phyloP scores from a whole-genome alignment of 306 rosid genomes.

The Vachellia pachyceras region DNA sequence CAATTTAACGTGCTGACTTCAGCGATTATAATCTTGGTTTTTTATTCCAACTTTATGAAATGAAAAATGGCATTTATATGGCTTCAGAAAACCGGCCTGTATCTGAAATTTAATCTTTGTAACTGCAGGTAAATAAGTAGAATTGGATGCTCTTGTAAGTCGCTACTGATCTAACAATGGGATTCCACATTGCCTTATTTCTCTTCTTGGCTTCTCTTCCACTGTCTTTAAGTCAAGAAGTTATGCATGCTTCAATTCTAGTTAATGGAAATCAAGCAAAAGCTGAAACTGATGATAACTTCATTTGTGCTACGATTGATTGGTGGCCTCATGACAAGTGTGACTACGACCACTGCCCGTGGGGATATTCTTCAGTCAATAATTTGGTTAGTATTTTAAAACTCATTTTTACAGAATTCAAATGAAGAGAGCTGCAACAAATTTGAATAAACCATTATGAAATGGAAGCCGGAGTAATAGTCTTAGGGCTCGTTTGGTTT shows the following conservation, averaged over 20 bases:
- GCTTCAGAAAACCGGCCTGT: constrained; percentile 34
- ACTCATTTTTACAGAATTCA: constrained; percentile 28
- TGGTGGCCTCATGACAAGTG: constrained; percentile 98
- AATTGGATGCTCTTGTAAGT: constrained; percentile 38
- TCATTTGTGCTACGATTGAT: constrained; percentile 94
- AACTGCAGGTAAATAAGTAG: constrained; percentile 48
- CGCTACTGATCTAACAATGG: constrained; percentile 57
- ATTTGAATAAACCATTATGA: not conserved
- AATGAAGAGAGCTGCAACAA: constrained; percentile 13
- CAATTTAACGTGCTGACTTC: constrained; percentile 7
- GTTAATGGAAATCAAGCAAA: constrained; percentile 62
- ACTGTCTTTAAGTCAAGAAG: constrained; percentile 53
- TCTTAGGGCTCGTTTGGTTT: too few species aligned
- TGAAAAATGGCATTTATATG: constrained; percentile 25
- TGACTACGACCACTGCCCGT: constrained; percentile 81
- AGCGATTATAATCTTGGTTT: constrained; percentile 4
- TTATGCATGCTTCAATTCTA: constrained; percentile 48
- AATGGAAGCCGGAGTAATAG: constrained; percentile 14
- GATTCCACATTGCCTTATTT: constrained; percentile 51
- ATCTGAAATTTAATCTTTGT: constrained; percentile 14
- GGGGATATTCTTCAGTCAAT: constrained; percentile 75
- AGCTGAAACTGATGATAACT: constrained; percentile 73
- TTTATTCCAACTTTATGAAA: constrained; percentile 8
- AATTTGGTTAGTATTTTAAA: constrained; percentile 65
- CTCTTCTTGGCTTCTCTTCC: constrained; percentile 59